Evolutionary conservation across 2,329 filamentous ascomycete species (phyloP).

Genomic region (Diaporthe citri): DNA sequence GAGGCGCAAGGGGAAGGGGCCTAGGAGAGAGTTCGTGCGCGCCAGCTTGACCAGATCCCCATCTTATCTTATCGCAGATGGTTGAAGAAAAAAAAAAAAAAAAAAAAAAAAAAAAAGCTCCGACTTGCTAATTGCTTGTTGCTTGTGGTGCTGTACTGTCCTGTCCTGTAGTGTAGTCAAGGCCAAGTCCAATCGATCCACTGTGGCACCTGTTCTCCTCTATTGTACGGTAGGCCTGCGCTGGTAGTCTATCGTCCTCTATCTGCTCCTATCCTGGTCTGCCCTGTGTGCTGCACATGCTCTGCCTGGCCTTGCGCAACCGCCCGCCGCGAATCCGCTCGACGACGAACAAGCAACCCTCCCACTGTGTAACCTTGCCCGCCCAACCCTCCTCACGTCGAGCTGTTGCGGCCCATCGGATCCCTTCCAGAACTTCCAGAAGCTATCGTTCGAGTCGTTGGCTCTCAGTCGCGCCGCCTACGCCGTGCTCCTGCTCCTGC

Average conservation of each 20-base stretch:
- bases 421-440: slow-evolving; percentile 28
- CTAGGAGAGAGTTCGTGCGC: background rate
- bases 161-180: slow-evolving; percentile 7
- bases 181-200: slow-evolving; percentile 23
- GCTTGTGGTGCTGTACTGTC: background rate
- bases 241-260: background rate
- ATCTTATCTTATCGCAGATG: slow-evolving; percentile 29
- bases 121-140: slow-evolving; percentile 1
- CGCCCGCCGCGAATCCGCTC: slow-evolving; percentile 5
- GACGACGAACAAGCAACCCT: slow-evolving; percentile 29
- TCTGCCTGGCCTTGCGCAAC: slow-evolving; percentile 25
- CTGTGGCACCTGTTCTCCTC: slow-evolving; percentile 3
- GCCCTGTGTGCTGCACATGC: background rate
- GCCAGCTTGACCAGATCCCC: background rate
- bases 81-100: slow-evolving; percentile 5
- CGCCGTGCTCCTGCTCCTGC: background rate
- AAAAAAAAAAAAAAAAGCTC: background rate
- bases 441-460: slow-evolving; percentile 22
- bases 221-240: background rate
- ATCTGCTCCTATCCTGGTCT: background rate
- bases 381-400: slow-evolving; percentile 21
- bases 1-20: background rate
- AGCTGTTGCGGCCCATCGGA: slow-evolving; percentile 27
- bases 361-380: slow-evolving; percentile 30
- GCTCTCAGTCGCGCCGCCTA: slow-evolving; percentile 5